Conservation (phyloP, 1,284 basidiomycete genomes). For the Wallemia hederae region DNA sequence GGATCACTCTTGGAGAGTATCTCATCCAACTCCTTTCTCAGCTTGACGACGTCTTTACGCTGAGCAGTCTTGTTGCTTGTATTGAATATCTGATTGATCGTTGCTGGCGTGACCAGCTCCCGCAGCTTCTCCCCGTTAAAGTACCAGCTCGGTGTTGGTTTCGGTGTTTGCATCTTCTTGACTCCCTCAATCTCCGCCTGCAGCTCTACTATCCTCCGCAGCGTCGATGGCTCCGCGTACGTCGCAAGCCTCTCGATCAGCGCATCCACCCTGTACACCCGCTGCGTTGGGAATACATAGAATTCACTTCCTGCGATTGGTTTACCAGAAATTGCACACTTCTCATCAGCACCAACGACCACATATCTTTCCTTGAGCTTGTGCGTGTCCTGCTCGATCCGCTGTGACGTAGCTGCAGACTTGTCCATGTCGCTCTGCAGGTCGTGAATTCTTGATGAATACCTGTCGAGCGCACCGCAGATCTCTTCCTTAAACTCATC, state of each 20-base stretch:
- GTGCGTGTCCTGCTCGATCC: constrained; percentile 72
- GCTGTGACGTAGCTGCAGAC: constrained; percentile 64
- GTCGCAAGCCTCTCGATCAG: constrained; percentile 14
- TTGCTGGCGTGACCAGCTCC: constrained; percentile 18
- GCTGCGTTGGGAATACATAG: constrained; percentile 94
- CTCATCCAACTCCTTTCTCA: constrained; percentile 56
- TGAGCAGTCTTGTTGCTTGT: constrained; percentile 17
- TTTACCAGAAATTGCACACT: constrained; percentile 50
- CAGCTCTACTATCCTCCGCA: constrained; percentile 19
- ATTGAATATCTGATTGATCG: background rate
- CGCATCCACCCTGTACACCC: constrained; percentile 27
- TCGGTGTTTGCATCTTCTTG: constrained; percentile 25
- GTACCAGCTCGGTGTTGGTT: constrained; percentile 21
- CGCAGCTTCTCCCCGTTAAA: constrained; percentile 20
- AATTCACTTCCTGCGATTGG: constrained; percentile 63
- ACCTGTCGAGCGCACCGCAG: constrained; percentile 76
- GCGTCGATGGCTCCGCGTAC: constrained; percentile 16
- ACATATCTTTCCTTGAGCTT: constrained; percentile 71
- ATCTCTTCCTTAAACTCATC: constrained; percentile 99
- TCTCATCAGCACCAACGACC: constrained; percentile 61
- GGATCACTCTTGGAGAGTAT: constrained; percentile 62
- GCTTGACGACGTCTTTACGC: constrained; percentile 30
- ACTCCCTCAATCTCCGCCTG: constrained; percentile 28
- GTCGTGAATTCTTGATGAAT: constrained; percentile 64
- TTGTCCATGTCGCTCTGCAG: constrained; percentile 91